Evolutionary conservation across 202 grass and related monocot species (phyloP).

Genomic region (Zizania palustris): DNA sequence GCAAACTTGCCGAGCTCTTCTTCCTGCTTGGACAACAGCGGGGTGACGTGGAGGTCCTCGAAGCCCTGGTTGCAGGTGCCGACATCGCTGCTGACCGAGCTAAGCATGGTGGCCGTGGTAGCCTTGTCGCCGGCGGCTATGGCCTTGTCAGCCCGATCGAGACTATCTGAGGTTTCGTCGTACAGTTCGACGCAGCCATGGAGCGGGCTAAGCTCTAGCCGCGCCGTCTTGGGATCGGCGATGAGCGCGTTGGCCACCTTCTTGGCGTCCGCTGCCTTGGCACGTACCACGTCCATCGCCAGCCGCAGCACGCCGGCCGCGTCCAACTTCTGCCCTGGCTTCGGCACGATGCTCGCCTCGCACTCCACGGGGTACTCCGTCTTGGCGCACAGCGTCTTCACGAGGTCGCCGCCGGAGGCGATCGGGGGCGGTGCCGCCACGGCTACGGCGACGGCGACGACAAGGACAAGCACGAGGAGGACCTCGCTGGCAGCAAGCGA

Average conservation of each 20-base stretch:
- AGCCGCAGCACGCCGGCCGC: constrained; percentile 26
- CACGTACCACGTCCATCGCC: constrained; percentile 28
- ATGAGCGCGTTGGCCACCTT: not conserved
- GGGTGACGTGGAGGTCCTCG: constrained; percentile 36
- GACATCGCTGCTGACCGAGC: constrained; percentile 48
- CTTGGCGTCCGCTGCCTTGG: constrained; percentile 37
- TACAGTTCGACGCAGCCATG: constrained; percentile 43
- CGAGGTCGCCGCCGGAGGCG: constrained; percentile 28
- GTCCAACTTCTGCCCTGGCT: constrained; percentile 36
- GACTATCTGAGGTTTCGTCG: constrained; percentile 51
- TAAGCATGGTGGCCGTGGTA: constrained; percentile 43
- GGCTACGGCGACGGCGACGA: not conserved
- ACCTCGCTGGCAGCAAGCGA: constrained; percentile 6
- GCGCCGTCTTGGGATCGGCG: constrained; percentile 19
- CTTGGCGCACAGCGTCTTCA: constrained; percentile 44
- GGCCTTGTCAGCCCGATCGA: constrained; percentile 43
- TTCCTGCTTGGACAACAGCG: constrained; percentile 36
- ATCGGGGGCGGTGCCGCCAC: not conserved
- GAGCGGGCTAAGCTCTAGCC: constrained; percentile 6
- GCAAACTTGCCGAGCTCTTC: constrained; percentile 50
- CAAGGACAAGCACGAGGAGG: not conserved
- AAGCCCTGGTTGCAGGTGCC: constrained; percentile 67
- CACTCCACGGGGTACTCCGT: constrained; percentile 52
- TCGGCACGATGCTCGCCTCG: constrained; percentile 14
- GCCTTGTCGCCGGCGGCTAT: constrained; percentile 34